Percentiles rank a stretch among this genome's conserved stretches.
Evolutionary conservation across 2,329 filamentous ascomycete species (phyloP).

Genomic region (Ramichloridium luteum): DNA sequence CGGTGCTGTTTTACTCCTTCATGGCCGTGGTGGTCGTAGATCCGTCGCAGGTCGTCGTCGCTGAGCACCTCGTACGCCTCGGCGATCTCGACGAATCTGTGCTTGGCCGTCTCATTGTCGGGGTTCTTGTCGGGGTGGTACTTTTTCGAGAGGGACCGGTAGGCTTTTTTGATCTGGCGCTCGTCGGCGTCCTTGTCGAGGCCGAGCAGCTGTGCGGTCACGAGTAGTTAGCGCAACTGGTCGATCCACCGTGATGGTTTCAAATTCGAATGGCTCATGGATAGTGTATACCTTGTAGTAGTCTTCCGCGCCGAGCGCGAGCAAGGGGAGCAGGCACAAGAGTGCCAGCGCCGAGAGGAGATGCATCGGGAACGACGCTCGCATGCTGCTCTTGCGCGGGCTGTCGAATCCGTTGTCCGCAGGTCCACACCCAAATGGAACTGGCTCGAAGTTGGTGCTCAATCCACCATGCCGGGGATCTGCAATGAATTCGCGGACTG

Average conservation of each 20-base stretch:
- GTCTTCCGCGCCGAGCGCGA: conserved; percentile 46
- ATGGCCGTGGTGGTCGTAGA: conserved; percentile 91
- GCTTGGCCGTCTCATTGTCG: conserved; percentile 63
- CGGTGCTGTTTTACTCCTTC: conserved; percentile 78
- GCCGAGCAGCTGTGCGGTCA: conserved; percentile 57
- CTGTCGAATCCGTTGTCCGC: too few relatives aligned
- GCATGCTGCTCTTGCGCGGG: too few relatives aligned
- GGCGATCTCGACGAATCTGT: conserved; percentile 87
- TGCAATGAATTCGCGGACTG: too few relatives aligned
- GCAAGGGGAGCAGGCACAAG: conserved; percentile 31
- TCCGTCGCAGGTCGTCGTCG: conserved; percentile 63
- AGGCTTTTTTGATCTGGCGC: conserved; percentile 84
- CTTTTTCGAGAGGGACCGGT: conserved; percentile 84
- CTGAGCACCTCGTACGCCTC: conserved; percentile 92
- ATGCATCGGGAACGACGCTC: conserved; percentile 28
- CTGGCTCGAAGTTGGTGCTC: too few relatives aligned
- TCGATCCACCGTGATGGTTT: neutral
- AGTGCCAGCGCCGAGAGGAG: conserved; percentile 32
- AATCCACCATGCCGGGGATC: too few relatives aligned
- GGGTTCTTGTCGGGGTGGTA: conserved; percentile 98
- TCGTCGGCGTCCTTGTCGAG: conserved; percentile 69
- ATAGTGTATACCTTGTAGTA: conserved; percentile 62
- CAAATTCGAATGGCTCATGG: too few relatives aligned
- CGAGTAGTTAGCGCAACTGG: neutral
- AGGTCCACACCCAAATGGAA: too few relatives aligned